A percentile compares a stretch with the other conserved stretches of the same genome.
Conservation (phyloP, 2,329 filamentous ascomycete genomes). For the Laburnicola sp. region DNA sequence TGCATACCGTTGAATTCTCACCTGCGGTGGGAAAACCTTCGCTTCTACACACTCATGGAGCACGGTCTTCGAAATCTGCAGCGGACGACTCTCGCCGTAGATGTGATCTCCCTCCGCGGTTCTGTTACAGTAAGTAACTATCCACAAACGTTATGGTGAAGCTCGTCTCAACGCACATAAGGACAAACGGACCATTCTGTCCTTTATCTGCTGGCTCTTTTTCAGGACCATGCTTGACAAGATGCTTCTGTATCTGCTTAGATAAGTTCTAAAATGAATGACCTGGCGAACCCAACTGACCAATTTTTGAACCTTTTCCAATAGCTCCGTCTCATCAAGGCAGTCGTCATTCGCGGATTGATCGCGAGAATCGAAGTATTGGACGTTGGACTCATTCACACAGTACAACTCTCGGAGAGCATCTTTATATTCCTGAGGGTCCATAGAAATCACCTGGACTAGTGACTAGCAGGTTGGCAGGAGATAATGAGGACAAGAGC, state of each 20-base stretch:
- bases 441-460: background rate
- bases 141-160: background rate
- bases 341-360: background rate
- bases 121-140: background rate
- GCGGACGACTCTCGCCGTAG: background rate
- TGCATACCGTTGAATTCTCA: background rate
- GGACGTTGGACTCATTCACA: background rate
- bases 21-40: conserved; percentile 2
- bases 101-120: conserved; percentile 1
- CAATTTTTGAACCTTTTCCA: background rate
- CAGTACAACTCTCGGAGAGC: background rate
- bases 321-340: background rate
- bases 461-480: too few species aligned
- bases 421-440: background rate
- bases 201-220: background rate
- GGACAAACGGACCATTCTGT: background rate
- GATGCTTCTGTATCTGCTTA: background rate
- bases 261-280: background rate
- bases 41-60: background rate
- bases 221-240: background rate
- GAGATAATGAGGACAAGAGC: too few species aligned
- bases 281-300: background rate
- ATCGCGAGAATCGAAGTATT: background rate
- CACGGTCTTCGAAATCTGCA: background rate
- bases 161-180: background rate